Evolutionary conservation across 768 basidiomycete genomes (phyloP), one percentile per base, ranked within the genome.

Genomic region (Boletus insuetus): DNA sequence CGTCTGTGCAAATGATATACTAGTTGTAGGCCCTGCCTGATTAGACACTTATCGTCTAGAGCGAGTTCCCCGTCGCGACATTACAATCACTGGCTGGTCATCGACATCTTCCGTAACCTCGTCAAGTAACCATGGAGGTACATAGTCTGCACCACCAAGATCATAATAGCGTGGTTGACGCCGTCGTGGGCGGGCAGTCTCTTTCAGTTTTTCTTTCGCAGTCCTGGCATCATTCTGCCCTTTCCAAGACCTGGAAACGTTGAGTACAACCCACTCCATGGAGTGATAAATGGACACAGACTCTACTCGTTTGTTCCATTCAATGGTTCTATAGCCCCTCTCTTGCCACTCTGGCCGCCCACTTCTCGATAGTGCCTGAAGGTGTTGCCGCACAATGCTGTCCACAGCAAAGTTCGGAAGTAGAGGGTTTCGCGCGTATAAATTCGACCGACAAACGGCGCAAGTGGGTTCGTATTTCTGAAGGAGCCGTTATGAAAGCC

Each of bases 321-420:
- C 85, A 12, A 65, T 63, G 47, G 69, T 70, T 58, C 71, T 78
- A 31, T 61, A 60, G 1, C 85, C 88, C 35, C 65, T 76, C 14
- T 68, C 65, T 47, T 75, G 69, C 85, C 85, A 89, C 17, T 81
- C 84, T 17, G 69, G 68, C 26, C 72, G 64, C 22, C 83, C 82
- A 51, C 66, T 79, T 22, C 64, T 75, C 3, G 79, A 70, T 14
- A 82, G 75, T 17, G 75, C 71, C 8, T 63, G 58, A n/a, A 89
- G 69, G 60, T 89, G 80, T 62, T 77, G 82, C 54, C 81, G 82
- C 4, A 90, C 80, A 17, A 77, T 68, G 58, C 75, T 82, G 62
- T 90, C 86, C 58, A 85, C 71, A 1, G 78, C 65, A 63, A 84
- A 80, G 65, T 89, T 89, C 0, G 86, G 83, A 58, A 87, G 77